Percentiles rank a stretch among this genome's conserved stretches.
These are phyloP conservation scores for Coffea humblotiana DNA, from an alignment of 305 asterid genomes.

Conservation along the genomic window DNA sequence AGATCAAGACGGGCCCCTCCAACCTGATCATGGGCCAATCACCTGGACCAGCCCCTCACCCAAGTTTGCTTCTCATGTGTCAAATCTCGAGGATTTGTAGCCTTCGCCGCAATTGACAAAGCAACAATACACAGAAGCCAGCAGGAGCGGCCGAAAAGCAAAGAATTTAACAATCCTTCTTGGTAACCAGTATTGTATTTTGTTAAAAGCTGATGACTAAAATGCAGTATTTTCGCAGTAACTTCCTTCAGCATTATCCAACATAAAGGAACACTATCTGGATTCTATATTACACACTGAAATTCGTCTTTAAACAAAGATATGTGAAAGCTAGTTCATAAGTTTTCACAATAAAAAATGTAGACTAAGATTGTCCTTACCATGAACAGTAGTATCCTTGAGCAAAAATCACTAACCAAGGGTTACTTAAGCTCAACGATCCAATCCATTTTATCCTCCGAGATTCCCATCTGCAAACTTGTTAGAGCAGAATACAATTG, in stretches of 20 bases:
- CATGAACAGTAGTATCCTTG: neutral
- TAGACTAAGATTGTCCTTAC: neutral
- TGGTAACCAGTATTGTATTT: too few species aligned
- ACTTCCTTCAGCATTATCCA: neutral
- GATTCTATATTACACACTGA: neutral
- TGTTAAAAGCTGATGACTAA: neutral
- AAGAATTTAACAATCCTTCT: too few species aligned
- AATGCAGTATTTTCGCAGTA: neutral
- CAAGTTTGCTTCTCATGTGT: too few species aligned
- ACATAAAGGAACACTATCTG: neutral
- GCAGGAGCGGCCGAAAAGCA: too few species aligned
- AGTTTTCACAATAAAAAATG: neutral
- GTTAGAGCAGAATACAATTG: slow-evolving; percentile 78
- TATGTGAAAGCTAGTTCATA: neutral
- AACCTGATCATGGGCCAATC: too few species aligned
- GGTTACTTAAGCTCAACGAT: slow-evolving; percentile 57
- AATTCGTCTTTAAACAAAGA: neutral
- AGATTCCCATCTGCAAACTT: slow-evolving; percentile 84
- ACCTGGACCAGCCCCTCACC: too few species aligned
- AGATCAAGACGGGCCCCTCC: too few species aligned
- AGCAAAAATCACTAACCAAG: neutral
- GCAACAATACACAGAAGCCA: too few species aligned
- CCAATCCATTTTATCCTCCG: slow-evolving; percentile 86
- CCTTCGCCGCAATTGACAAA: too few species aligned
- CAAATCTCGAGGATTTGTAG: too few species aligned